Percentiles rank a stretch among this genome's conserved stretches.
Evolutionary conservation across 805 yeast genomes (phyloP).

Genomic region (Wickerhamomyces rabaulensis): DNA sequence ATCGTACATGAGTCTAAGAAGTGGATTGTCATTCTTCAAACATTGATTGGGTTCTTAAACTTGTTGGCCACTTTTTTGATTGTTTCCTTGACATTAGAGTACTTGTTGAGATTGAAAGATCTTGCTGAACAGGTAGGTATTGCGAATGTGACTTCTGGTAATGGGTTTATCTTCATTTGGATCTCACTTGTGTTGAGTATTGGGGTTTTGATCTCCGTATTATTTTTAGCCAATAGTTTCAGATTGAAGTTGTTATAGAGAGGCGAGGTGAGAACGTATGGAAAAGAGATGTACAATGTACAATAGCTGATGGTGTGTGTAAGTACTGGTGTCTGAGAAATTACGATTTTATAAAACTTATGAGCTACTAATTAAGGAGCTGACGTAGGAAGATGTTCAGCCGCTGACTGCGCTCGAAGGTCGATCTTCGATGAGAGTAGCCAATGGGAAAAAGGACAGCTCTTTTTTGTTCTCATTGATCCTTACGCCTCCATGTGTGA

Average conservation of each 20-base stretch:
- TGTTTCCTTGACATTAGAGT: slow-evolving; percentile 22
- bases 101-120: slow-evolving; percentile 13
- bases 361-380: too few relatives aligned
- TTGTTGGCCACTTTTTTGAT: slow-evolving; percentile 13
- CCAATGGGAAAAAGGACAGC: too few relatives aligned
- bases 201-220: slow-evolving; percentile 1
- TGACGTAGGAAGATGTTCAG: too few relatives aligned
- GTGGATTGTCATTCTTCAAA: slow-evolving; percentile 6
- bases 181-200: slow-evolving; percentile 11
- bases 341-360: too few relatives aligned
- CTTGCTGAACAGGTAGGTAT: slow-evolving; percentile 19
- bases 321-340: too few relatives aligned
- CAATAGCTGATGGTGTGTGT: too few relatives aligned
- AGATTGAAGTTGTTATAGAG: neutral
- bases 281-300: too few relatives aligned
- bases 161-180: slow-evolving; percentile 19
- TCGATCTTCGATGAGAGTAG: too few relatives aligned
- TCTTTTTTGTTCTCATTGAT: too few relatives aligned
- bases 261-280: neutral
- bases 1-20: slow-evolving; percentile 1
- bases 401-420: too few relatives aligned
- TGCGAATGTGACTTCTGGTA: slow-evolving; percentile 17
- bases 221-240: slow-evolving; percentile 15
- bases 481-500: too few relatives aligned
- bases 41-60: slow-evolving; percentile 10